Evolutionary conservation across 441 rosid genomes (phyloP).

Genomic region (Syzygium malaccense): DNA sequence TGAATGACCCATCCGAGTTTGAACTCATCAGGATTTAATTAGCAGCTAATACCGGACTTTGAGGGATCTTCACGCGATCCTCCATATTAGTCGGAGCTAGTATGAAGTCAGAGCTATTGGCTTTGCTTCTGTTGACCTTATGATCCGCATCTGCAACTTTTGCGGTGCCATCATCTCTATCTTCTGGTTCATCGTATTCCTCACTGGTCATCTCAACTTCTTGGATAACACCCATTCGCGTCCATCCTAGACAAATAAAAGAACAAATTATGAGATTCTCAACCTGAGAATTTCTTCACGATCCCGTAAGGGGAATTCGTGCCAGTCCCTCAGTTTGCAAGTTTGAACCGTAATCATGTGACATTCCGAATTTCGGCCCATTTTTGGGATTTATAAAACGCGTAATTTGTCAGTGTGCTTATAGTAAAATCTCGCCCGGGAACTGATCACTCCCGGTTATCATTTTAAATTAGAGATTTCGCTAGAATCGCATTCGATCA

Average conservation of each 20-base stretch:
- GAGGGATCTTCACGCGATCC: constrained; percentile 56
- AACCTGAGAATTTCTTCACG: not conserved
- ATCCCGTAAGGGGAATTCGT: not conserved
- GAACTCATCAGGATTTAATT: constrained; percentile 32
- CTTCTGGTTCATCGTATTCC: constrained; percentile 7
- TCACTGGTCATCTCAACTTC: constrained; percentile 33
- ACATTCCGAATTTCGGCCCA: too few species aligned
- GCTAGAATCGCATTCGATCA: too few species aligned
- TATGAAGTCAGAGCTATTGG: constrained; percentile 8
- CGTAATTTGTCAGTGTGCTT: too few species aligned
- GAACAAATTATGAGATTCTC: not conserved
- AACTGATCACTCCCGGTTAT: too few species aligned
- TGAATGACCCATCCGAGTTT: constrained; percentile 24
- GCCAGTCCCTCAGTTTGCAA: not conserved
- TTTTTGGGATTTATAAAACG: too few species aligned
- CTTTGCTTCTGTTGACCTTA: not conserved
- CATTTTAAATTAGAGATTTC: too few species aligned
- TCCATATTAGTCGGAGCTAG: constrained; percentile 44
- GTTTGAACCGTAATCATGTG: not conserved
- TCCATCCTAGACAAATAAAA: constrained; percentile 13
- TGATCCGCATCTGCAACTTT: not conserved
- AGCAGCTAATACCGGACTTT: constrained; percentile 43
- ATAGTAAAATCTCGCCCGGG: too few species aligned
- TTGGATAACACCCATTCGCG: constrained; percentile 27
- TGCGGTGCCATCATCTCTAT: not conserved